phyloP scores from a whole-genome alignment of 163 green algal genomes.

The Volvox carteri region DNA sequence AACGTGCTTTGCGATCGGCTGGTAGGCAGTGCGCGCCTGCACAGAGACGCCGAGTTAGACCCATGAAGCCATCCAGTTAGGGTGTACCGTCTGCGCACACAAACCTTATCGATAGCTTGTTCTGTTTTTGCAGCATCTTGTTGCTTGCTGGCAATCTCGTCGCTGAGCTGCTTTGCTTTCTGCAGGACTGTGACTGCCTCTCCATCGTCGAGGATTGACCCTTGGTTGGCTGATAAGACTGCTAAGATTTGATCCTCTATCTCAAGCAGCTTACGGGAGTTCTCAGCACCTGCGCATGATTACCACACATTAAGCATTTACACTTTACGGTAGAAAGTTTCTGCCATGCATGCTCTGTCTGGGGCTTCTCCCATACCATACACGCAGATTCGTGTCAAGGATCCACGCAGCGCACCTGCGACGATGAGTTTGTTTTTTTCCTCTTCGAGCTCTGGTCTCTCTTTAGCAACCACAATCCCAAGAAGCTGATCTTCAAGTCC shows the following conservation, averaged over 20 bases:
- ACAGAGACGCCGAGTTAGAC: background rate
- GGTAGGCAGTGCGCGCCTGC: conserved; percentile 68
- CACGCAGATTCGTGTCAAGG: too few species aligned
- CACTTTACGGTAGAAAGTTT: too few species aligned
- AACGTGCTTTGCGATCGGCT: conserved; percentile 77
- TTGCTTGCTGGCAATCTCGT: conserved; percentile 74
- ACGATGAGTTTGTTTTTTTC: conserved; percentile 73
- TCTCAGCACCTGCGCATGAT: conserved; percentile 62
- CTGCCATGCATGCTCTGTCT: too few species aligned
- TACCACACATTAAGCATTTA: too few species aligned
- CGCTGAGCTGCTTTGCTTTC: conserved; percentile 69
- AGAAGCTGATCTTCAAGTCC: conserved; percentile 78
- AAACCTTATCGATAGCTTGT: conserved; percentile 70
- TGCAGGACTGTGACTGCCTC: conserved; percentile 75
- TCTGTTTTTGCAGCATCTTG: conserved; percentile 61
- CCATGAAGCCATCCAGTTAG: background rate
- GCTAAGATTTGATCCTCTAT: conserved; percentile 78
- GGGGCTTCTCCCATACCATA: too few species aligned
- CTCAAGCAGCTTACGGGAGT: conserved; percentile 75
- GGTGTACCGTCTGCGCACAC: background rate
- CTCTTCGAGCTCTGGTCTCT: conserved; percentile 76
- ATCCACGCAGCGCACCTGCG: too few species aligned
- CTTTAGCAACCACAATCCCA: conserved; percentile 73
- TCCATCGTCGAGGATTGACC: conserved; percentile 66
- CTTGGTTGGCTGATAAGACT: conserved; percentile 68